Base-by-base conservation (phyloP, 805 yeast species). In the Starmerella sp. region DNA sequence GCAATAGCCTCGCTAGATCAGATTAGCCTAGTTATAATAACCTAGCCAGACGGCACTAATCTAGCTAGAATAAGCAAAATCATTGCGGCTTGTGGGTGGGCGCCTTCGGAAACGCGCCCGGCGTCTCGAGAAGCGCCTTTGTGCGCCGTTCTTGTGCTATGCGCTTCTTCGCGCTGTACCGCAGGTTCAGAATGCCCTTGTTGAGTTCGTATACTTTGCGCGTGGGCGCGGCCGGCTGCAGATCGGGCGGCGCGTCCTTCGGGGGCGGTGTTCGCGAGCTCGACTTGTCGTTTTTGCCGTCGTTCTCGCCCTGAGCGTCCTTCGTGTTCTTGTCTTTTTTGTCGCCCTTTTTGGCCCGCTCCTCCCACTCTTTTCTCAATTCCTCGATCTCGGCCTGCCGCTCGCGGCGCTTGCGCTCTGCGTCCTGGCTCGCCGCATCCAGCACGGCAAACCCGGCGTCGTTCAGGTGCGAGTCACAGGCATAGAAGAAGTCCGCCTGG, bases 401-500 rank as follows among this genome's bases (percentile, higher is more conserved):
- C 39, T 57, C 59, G 37, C 28, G 47, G 4, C 54, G 53, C 37
- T 51, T 44, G 61, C 48, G 62, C 38, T 59, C 48, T 28, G 54
- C 55, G 57, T 62, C 10, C 39, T 64, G 69, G 17, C 72, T 76
- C 8, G 67, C 71, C 5, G 72, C 70, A 11, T 74, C 75, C 5
- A 68, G 67, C 9, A 63, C 62, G 14, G 81, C 80, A 63, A 79
- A 80, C 14, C 72, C 69, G 5, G 65, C 63, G 62, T 81, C 84
- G 9, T 63, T 57, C 51, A 80, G 65, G 64, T 80, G 84, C 14
- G 69, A 54, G 31, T 71, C 70, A 63, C 84, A 81, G 1, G 73
- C 68, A 62, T 78, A 80, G 64, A 81, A 77, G 63, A 73, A 77
- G 62, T 81, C 84, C 4, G 67, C 61, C 17, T 64, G 75, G 54